Conservation (phyloP, 169 alveolate species). For the Plasmodium fragile region DNA sequence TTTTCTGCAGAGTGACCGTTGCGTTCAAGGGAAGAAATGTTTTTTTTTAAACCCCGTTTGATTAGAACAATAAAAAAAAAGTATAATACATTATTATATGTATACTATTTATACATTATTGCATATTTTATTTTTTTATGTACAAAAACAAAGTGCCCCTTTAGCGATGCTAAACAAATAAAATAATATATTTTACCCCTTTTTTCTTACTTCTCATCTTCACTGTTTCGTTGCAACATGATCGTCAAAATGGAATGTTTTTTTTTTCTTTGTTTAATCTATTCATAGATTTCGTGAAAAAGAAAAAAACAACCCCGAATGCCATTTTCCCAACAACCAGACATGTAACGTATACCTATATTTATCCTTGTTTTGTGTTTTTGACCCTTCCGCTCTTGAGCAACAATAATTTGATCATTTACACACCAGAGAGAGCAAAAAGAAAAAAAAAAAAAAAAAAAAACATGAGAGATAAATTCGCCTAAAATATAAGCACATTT, state of each 20-base stretch:
- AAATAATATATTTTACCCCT: background rate
- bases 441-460: constrained; percentile 2
- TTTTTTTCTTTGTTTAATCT: too few relatives aligned
- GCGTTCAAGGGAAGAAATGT: background rate
- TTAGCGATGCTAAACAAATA: background rate
- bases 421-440: background rate
- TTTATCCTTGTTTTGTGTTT: background rate
- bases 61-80: background rate
- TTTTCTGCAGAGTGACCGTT: background rate
- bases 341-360: background rate
- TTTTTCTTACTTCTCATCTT: background rate
- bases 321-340: background rate
- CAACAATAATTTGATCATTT: background rate
- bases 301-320: background rate
- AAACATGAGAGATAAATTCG: background rate
- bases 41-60: background rate
- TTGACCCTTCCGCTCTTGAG: background rate
- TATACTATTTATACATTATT: background rate
- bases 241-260: background rate
- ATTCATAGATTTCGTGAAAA: background rate
- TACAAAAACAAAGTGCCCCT: background rate
- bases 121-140: background rate
- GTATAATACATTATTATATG: background rate
- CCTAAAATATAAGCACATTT: background rate
- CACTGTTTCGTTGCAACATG: background rate